Conservation (phyloP, 2,329 filamentous ascomycete species). For the Sporothrix euskadiensis region DNA sequence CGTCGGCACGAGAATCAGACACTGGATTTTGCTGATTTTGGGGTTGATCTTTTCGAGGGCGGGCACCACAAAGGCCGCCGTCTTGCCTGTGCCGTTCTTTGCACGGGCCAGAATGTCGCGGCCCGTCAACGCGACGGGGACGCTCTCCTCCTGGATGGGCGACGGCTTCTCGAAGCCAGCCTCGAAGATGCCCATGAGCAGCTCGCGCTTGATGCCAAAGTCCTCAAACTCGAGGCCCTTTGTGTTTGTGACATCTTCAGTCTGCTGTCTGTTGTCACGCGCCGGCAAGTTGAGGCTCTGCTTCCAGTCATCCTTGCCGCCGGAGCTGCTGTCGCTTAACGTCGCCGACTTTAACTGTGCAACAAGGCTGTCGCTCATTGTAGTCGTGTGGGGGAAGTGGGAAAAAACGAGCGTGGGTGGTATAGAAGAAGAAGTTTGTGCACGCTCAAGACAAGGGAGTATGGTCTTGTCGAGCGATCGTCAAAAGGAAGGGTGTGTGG, state of each 20-base stretch:
- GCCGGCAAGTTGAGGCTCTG: conserved; percentile 68
- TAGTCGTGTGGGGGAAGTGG: conserved; percentile 28
- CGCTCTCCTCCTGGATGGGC: conserved; percentile 98
- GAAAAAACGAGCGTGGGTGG: not conserved
- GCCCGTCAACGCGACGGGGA: conserved; percentile 92
- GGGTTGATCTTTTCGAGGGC: conserved; percentile 94
- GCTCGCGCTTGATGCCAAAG: conserved; percentile 88
- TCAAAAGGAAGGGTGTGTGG: not conserved
- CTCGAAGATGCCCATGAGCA: conserved; percentile 99
- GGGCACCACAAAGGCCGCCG: conserved; percentile 95
- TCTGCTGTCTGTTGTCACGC: conserved; percentile 73
- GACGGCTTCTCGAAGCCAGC: conserved; percentile 98
- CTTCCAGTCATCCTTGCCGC: conserved; percentile 66
- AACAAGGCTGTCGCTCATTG: conserved; percentile 51
- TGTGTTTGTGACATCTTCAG: conserved; percentile 92
- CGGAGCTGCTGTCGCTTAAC: conserved; percentile 49
- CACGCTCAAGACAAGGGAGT: not conserved
- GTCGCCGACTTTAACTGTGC: conserved; percentile 57
- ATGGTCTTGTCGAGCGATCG: conserved; percentile 4
- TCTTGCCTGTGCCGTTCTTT: conserved; percentile 99
- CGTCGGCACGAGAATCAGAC: conserved; percentile 92
- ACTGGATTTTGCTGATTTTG: conserved; percentile 94
- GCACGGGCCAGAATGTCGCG: conserved; percentile 93
- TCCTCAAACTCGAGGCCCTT: conserved; percentile 98
- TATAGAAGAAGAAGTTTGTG: not conserved